Conservation (phyloP, 75 land plant species). For the Pinus tabuliformis region DNA sequence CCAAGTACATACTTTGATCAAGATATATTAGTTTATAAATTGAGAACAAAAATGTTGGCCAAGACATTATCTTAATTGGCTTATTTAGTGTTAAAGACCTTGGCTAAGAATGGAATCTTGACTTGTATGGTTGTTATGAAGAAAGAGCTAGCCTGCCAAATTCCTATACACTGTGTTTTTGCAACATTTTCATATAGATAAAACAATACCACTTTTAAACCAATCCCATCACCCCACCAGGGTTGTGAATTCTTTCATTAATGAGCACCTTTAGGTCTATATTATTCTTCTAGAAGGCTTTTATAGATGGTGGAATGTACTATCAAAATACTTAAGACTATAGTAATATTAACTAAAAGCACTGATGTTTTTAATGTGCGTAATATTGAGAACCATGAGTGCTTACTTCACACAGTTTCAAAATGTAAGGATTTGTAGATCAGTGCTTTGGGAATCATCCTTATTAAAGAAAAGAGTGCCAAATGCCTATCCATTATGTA, state of each 20-base stretch:
- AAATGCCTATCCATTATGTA: too few species aligned
- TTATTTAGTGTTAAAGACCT: not conserved
- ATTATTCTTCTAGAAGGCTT: not conserved
- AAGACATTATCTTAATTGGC: not conserved
- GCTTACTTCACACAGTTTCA: too few species aligned
- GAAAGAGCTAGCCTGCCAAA: not conserved
- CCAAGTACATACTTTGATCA: conserved; percentile 39
- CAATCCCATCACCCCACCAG: not conserved
- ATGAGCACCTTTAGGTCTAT: not conserved
- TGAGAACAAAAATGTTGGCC: not conserved
- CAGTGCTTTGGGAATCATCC: too few species aligned
- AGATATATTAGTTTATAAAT: too few species aligned
- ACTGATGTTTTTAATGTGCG: too few species aligned
- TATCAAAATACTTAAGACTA: not conserved
- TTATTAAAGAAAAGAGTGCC: too few species aligned
- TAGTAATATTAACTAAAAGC: too few species aligned
- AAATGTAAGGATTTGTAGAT: too few species aligned
- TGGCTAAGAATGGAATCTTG: not conserved
- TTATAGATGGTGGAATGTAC: not conserved
- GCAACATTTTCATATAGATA: not conserved
- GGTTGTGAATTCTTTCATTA: not conserved
- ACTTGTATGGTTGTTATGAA: not conserved
- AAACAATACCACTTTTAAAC: not conserved
- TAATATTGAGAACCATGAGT: too few species aligned
- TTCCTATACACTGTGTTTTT: not conserved